Evolutionary conservation across 1,284 basidiomycete genomes (phyloP).

Genomic region (Cutaneotrichosporon cutaneum): DNA sequence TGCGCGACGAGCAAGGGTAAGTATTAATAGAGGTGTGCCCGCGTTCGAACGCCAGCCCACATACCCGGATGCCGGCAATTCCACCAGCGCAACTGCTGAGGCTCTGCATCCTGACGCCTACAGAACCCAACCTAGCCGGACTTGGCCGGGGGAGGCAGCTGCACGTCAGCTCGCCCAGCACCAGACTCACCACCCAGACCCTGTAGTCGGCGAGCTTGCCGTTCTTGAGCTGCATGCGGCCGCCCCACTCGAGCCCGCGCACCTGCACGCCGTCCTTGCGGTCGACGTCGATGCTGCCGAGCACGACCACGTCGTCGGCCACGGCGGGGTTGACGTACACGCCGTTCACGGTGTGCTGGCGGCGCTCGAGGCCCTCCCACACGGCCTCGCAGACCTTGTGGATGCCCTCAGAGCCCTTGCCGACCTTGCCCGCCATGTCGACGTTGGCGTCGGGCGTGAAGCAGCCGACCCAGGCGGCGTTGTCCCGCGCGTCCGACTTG

Average conservation of each 20-base stretch:
- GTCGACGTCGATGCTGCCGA: slow-evolving; percentile 12
- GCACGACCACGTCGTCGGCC: not conserved
- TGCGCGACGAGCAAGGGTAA: too few relatives aligned
- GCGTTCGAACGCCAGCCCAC: too few relatives aligned
- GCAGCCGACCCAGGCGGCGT: not conserved
- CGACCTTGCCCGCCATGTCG: slow-evolving; percentile 2
- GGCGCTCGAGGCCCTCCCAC: not conserved
- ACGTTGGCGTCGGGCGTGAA: slow-evolving; percentile 9
- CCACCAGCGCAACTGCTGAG: too few relatives aligned
- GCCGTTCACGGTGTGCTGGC: not conserved
- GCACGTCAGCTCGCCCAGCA: not conserved
- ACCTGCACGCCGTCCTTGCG: slow-evolving; percentile 4
- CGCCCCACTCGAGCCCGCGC: slow-evolving; percentile 5
- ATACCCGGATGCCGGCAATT: too few relatives aligned
- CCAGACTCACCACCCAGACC: slow-evolving; percentile 11
- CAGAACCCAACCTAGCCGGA: not conserved
- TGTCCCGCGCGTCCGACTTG: slow-evolving; percentile 6
- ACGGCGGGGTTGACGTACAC: not conserved
- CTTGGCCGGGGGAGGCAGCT: not conserved
- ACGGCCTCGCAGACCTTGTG: not conserved
- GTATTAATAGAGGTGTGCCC: too few relatives aligned
- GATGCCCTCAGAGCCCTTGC: not conserved
- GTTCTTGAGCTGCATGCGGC: slow-evolving; percentile 3
- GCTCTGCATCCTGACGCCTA: not conserved
- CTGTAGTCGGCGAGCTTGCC: slow-evolving; percentile 11